phyloP scores from a whole-genome alignment of 1,139 yeast genomes.

The Nadsonia commutata region DNA sequence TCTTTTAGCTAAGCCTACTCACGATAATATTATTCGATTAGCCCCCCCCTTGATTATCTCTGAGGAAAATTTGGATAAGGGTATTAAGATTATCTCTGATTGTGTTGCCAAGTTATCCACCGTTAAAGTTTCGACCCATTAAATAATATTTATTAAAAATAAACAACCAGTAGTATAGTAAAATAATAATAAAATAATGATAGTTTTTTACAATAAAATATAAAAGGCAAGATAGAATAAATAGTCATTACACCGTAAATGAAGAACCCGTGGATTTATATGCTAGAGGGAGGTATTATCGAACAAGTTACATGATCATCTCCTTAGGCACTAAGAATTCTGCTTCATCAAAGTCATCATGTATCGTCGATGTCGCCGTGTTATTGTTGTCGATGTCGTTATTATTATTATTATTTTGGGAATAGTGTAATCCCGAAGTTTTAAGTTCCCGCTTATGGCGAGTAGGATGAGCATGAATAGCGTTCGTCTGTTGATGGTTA shows the following conservation, averaged over 20 bases:
- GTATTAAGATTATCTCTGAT: slow-evolving; percentile 56
- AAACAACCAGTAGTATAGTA: too few relatives aligned
- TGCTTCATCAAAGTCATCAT: not conserved
- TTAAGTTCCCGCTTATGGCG: not conserved
- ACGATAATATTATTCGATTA: slow-evolving; percentile 84
- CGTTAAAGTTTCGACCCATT: slow-evolving; percentile 21
- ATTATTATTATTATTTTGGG: not conserved
- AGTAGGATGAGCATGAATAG: too few relatives aligned
- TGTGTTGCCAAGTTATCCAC: slow-evolving; percentile 47
- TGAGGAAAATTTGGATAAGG: slow-evolving; percentile 71
- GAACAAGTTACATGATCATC: not conserved
- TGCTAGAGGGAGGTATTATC: too few relatives aligned
- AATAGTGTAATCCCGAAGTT: not conserved
- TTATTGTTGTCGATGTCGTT: too few relatives aligned
- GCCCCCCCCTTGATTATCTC: slow-evolving; percentile 93
- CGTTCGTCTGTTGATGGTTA: not conserved
- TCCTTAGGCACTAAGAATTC: not conserved
- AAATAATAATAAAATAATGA: too few relatives aligned
- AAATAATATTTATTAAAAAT: too few relatives aligned
- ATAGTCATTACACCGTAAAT: too few relatives aligned
- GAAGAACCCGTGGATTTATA: too few relatives aligned
- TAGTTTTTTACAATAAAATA: too few relatives aligned
- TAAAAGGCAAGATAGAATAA: too few relatives aligned
- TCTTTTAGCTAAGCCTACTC: slow-evolving; percentile 92
- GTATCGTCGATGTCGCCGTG: not conserved